A percentile compares a stretch with the other conserved stretches of the same genome.
These are phyloP conservation scores for Patellifolia procumbens DNA, from an alignment of 179 eudicot genomes.

Conservation along the genomic window DNA sequence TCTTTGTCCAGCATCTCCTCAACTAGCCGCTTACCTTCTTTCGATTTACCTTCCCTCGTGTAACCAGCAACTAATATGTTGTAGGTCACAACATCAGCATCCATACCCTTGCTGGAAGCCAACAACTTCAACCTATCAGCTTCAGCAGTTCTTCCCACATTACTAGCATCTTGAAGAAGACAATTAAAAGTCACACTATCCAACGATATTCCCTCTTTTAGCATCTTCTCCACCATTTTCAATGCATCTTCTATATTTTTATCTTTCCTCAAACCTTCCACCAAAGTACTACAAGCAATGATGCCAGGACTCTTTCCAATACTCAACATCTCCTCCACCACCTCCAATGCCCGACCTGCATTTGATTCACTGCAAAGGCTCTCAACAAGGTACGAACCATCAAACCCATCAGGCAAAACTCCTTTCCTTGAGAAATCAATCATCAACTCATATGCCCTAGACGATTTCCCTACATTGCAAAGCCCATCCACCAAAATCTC, in stretches of 20 bases:
- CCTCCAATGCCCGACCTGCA: constrained; percentile 52
- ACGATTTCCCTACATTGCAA: constrained; percentile 48
- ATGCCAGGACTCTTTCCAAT: constrained; percentile 63
- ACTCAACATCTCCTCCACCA: constrained; percentile 67
- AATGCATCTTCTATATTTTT: constrained; percentile 50
- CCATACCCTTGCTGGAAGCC: constrained; percentile 76
- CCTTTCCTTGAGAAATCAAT: constrained; percentile 67
- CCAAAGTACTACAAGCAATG: constrained; percentile 72
- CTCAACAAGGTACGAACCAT: constrained; percentile 56
- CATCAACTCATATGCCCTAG: constrained; percentile 63
- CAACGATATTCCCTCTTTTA: constrained; percentile 51
- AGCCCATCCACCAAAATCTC: constrained; percentile 83
- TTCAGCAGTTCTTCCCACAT: constrained; percentile 49
- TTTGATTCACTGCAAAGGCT: constrained; percentile 54
- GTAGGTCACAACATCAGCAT: constrained; percentile 59
- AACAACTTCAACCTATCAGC: constrained; percentile 72
- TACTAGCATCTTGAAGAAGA: constrained; percentile 67
- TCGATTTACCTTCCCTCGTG: constrained; percentile 59
- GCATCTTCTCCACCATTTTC: constrained; percentile 57
- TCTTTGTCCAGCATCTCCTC: constrained; percentile 81
- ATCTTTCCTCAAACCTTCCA: constrained; percentile 67
- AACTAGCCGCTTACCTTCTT: constrained; percentile 58
- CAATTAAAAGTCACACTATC: constrained; percentile 88
- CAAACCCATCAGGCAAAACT: constrained; percentile 58
- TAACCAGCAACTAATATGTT: constrained; percentile 73